phyloP scores from a whole-genome alignment of 2,329 filamentous ascomycete species.

The Lecanicillium sp. region DNA sequence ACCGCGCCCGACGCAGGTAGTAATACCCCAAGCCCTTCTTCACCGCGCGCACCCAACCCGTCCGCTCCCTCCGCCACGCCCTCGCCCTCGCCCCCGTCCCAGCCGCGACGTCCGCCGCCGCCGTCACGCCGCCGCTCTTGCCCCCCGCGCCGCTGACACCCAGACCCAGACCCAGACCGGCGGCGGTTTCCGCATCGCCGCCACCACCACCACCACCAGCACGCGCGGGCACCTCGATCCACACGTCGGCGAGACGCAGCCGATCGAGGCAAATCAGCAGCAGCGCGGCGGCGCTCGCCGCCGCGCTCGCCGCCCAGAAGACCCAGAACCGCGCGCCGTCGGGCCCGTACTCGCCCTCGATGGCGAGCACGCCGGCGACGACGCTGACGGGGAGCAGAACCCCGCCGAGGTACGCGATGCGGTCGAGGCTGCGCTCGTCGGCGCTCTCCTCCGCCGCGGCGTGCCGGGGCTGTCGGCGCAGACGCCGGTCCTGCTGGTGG shows the following conservation, averaged over 20 bases:
- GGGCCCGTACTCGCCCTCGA: constrained; percentile 39
- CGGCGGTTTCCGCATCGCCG: constrained; percentile 18
- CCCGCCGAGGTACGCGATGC: constrained; percentile 45
- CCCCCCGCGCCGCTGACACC: constrained; percentile 5
- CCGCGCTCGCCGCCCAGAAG: constrained; percentile 40
- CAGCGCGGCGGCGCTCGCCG: constrained; percentile 33
- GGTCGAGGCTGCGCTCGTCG: constrained; percentile 37
- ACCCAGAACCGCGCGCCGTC: constrained; percentile 39
- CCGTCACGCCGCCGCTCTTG: too few species aligned
- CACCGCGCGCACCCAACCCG: constrained; percentile 43
- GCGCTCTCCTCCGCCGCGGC: constrained; percentile 20
- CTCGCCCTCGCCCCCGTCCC: constrained; percentile 21
- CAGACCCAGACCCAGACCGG: too few species aligned
- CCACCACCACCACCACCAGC: constrained; percentile 19
- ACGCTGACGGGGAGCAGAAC: constrained; percentile 43
- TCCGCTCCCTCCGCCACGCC: constrained; percentile 36
- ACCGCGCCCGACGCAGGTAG: constrained; percentile 7
- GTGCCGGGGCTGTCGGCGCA: too few species aligned
- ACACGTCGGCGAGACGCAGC: constrained; percentile 39
- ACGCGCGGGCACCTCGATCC: constrained; percentile 35
- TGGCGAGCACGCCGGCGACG: constrained; percentile 42
- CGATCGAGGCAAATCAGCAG: constrained; percentile 44
- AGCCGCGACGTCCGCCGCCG: too few species aligned
- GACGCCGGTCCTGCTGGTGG: too few species aligned
- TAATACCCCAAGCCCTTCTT: constrained; percentile 36